Evolutionary conservation across 2,329 filamentous ascomycete genomes (phyloP).

Genomic region (Hypocreales sp.): DNA sequence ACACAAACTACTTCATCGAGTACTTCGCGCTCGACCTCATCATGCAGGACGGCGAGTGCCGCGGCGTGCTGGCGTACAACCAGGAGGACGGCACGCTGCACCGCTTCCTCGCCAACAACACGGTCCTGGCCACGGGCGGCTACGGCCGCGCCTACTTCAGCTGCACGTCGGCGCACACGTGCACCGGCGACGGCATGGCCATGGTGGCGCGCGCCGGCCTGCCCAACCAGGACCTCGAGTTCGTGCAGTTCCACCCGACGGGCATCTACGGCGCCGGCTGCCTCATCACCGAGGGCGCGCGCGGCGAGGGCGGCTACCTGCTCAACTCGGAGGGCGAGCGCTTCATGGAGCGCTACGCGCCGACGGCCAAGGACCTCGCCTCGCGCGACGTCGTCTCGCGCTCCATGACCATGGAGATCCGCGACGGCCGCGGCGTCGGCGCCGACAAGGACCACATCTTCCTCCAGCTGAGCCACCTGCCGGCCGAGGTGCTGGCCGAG

Average conservation of each 20-base stretch:
- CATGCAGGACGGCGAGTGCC: conserved; percentile 95
- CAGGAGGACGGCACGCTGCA: conserved; percentile 97
- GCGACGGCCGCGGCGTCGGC: conserved; percentile 91
- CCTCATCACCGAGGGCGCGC: conserved; percentile 93
- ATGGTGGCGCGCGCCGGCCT: conserved; percentile 97
- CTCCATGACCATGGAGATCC: conserved; percentile 97
- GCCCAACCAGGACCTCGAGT: conserved; percentile 97
- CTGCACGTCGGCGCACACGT: conserved; percentile 95
- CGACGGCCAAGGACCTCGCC: conserved; percentile 94
- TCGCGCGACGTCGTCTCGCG: conserved; percentile 92
- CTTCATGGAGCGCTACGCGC: conserved; percentile 98
- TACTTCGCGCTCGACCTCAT: conserved; percentile 95
- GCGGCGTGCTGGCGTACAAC: conserved; percentile 94
- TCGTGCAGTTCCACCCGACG: conserved; percentile 98
- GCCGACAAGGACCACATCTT: conserved; percentile 97
- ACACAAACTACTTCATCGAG: conserved; percentile 99
- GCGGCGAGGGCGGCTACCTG: conserved; percentile 95
- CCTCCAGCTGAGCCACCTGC: conserved; percentile 92
- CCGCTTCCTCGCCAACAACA: conserved; percentile 93
- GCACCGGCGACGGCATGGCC: conserved; percentile 97
- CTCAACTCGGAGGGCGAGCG: conserved; percentile 96
- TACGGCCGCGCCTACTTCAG: conserved; percentile 98
- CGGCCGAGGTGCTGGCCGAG: conserved; percentile 82
- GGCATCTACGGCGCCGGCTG: conserved; percentile 98
- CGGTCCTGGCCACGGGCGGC: conserved; percentile 88